These are phyloP conservation scores for Colletotrichum viniferum DNA, from an alignment of 2,329 filamentous ascomycete genomes.

Conservation along the genomic window DNA sequence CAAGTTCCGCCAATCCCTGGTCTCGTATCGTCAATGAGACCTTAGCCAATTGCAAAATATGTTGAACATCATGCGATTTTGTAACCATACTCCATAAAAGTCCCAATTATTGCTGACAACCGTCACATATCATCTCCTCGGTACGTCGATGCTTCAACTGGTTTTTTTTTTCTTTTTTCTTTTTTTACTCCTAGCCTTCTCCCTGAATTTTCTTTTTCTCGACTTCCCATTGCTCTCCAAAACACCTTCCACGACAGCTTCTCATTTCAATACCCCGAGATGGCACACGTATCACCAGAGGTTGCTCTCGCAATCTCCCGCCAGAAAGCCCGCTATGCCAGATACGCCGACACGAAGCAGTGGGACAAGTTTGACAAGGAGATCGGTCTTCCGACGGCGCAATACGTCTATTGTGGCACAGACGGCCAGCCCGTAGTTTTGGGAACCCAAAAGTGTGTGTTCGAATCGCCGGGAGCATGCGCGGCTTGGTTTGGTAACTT, in stretches of 20 bases:
- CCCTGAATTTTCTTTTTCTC: not conserved
- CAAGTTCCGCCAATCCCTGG: not conserved
- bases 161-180: too few relatives aligned
- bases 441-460: not conserved
- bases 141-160: not conserved
- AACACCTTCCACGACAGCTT: too few relatives aligned
- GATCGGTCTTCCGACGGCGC: slow-evolving; percentile 26
- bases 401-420: slow-evolving; percentile 19
- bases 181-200: not conserved
- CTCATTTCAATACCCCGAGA: not conserved
- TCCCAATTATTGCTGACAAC: not conserved
- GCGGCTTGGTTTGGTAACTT: slow-evolving; percentile 24
- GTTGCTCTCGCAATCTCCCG: slow-evolving; percentile 26
- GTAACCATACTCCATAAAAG: not conserved
- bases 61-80: not conserved
- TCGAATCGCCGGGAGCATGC: slow-evolving; percentile 14
- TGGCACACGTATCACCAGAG: slow-evolving; percentile 25
- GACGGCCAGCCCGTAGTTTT: not conserved
- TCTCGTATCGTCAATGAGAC: not conserved
- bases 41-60: not conserved
- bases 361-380: slow-evolving; percentile 26
- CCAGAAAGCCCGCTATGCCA: slow-evolving; percentile 30
- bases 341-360: slow-evolving; percentile 30
- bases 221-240: too few relatives aligned
- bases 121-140: not conserved